A percentile compares a stretch with the other conserved stretches of the same genome.
These are phyloP conservation scores for Fusarium sp. DNA, from an alignment of 2,329 filamentous ascomycete genomes.

Conservation along the genomic window DNA sequence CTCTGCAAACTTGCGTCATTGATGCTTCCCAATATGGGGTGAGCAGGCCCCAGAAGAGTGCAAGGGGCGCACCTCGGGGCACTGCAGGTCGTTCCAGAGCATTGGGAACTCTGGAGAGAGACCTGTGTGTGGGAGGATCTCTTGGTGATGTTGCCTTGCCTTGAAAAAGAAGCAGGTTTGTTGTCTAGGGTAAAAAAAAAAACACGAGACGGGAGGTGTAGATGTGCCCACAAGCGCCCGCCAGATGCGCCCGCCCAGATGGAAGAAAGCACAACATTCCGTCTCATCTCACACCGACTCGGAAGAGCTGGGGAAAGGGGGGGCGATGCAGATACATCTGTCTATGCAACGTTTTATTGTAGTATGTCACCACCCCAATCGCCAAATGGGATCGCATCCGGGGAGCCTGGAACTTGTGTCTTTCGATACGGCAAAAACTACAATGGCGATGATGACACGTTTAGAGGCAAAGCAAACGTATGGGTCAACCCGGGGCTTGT, in stretches of 20 bases:
- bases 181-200: conserved; percentile 2
- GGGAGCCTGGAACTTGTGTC: conserved; percentile 14
- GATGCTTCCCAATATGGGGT: conserved; percentile 20
- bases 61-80: conserved; percentile 8
- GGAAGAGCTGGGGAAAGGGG: background rate
- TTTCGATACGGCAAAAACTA: conserved; percentile 12
- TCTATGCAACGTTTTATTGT: conserved; percentile 16
- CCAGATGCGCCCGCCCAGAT: conserved; percentile 7
- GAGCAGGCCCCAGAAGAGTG: conserved; percentile 1
- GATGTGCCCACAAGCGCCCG: conserved; percentile 14
- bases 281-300: conserved; percentile 28
- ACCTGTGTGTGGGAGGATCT: background rate
- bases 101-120: conserved; percentile 14
- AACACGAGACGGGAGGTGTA: conserved; percentile 16
- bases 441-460: background rate
- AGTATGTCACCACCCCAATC: background rate
- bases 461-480: background rate
- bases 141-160: conserved; percentile 5
- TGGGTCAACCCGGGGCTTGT: background rate
- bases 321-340: conserved; percentile 5
- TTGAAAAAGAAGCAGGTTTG: background rate
- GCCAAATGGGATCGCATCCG: conserved; percentile 28
- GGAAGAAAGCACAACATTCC: background rate
- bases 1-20: conserved; percentile 6
- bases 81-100: conserved; percentile 23